Evolutionary conservation across 352 stramenopile species (phyloP).

Genomic region (Phytopythium kandeliae): DNA sequence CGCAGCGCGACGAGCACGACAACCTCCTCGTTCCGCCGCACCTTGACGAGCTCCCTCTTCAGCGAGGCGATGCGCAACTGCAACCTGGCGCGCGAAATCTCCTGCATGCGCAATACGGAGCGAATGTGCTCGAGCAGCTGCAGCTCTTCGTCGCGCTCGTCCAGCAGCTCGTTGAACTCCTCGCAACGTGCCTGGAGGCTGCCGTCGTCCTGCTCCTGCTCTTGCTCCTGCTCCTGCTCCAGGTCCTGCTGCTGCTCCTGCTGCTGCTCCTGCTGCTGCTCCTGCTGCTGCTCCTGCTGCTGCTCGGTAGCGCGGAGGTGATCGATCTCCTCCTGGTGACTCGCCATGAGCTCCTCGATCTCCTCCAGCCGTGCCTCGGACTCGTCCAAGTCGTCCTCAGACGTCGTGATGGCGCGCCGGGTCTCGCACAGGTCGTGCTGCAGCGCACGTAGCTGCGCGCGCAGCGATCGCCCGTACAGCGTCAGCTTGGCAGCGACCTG

Average conservation of each 20-base stretch:
- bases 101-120: slow-evolving; percentile 39
- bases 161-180: slow-evolving; percentile 48
- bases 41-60: slow-evolving; percentile 28
- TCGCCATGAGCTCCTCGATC: slow-evolving; percentile 56
- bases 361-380: slow-evolving; percentile 45
- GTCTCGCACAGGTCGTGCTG: slow-evolving; percentile 26
- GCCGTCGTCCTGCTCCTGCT: slow-evolving; percentile 18
- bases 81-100: slow-evolving; percentile 30
- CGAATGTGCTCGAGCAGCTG: slow-evolving; percentile 48
- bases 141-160: slow-evolving; percentile 59
- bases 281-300: no score
- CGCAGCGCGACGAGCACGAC: slow-evolving; percentile 48
- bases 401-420: slow-evolving; percentile 31
- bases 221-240: slow-evolving; percentile 7
- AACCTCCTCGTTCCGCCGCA: slow-evolving; percentile 42
- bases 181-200: slow-evolving; percentile 25
- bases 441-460: slow-evolving; percentile 31
- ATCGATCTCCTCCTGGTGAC: slow-evolving; percentile 39
- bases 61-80: slow-evolving; percentile 34
- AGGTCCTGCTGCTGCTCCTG: no score
- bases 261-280: background rate
- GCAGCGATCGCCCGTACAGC: slow-evolving; percentile 32
- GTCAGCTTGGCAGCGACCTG: slow-evolving; percentile 43
- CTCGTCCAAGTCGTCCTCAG: slow-evolving; percentile 49
- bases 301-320: slow-evolving; percentile 12